A percentile compares a stretch with the other conserved stretches of the same genome.
Conservation (phyloP, 1,139 yeast species). For the Pichia sp. region DNA sequence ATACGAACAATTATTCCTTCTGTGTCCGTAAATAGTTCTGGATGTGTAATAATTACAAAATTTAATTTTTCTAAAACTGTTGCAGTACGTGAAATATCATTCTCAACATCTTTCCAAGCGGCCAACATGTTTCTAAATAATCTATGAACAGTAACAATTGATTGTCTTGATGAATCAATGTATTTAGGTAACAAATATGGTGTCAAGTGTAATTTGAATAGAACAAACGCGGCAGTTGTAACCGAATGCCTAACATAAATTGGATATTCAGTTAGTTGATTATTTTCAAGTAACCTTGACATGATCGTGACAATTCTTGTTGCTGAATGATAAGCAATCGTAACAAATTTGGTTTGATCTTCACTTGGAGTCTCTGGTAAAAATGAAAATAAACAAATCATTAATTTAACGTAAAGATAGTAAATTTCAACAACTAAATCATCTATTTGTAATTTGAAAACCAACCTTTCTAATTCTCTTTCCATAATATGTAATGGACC, state of each 20-base stretch:
- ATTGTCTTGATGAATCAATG: constrained; percentile 85
- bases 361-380: constrained; percentile 86
- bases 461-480: constrained; percentile 68
- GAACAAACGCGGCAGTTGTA: constrained; percentile 69
- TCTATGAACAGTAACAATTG: constrained; percentile 88
- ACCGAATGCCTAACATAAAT: constrained; percentile 82
- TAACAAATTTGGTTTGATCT: constrained; percentile 80
- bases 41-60: constrained; percentile 80
- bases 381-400: constrained; percentile 86
- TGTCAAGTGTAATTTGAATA: constrained; percentile 77
- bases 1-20: constrained; percentile 77
- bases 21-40: constrained; percentile 64
- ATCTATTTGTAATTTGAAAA: constrained; percentile 54
- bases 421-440: constrained; percentile 75
- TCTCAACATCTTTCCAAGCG: constrained; percentile 88
- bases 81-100: constrained; percentile 88
- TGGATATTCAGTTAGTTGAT: constrained; percentile 76
- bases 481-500: constrained; percentile 71
- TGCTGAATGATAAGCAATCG: constrained; percentile 73
- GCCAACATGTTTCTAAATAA: constrained; percentile 78
- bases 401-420: constrained; percentile 68
- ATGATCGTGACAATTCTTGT: constrained; percentile 77
- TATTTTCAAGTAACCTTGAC: constrained; percentile 60
- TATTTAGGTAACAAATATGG: constrained; percentile 70
- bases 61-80: constrained; percentile 87